A percentile compares a stretch with the other conserved stretches of the same genome.
These are phyloP conservation scores for Daldinia childiae DNA, from an alignment of 495 filamentous ascomycete species.

Conservation along the genomic window DNA sequence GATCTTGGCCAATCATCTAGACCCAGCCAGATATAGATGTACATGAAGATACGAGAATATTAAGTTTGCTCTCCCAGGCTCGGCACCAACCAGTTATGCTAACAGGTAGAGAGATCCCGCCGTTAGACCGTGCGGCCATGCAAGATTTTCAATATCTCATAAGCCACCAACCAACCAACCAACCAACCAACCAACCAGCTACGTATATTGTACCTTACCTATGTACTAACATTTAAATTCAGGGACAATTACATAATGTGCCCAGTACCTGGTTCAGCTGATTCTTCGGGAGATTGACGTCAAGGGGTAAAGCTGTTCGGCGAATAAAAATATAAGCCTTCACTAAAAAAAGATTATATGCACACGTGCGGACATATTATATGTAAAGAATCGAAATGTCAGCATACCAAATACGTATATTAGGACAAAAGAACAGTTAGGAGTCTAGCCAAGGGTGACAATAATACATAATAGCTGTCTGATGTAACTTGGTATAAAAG, in stretches of 20 bases:
- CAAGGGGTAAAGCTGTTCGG: not conserved
- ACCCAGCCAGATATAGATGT: not conserved
- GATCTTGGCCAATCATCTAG: not conserved
- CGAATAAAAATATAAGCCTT: conserved; percentile 1
- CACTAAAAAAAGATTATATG: not conserved
- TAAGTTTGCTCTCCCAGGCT: not conserved
- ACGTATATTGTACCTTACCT: too few relatives aligned
- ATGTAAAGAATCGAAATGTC: not conserved
- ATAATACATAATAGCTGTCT: not conserved
- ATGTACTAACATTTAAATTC: too few relatives aligned
- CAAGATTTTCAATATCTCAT: not conserved
- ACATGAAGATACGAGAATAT: not conserved
- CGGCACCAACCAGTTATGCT: not conserved
- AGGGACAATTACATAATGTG: not conserved
- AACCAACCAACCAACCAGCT: too few relatives aligned
- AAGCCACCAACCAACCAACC: too few relatives aligned
- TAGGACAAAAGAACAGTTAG: too few relatives aligned
- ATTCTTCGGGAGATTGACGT: conserved; percentile 14
- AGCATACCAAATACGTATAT: too few relatives aligned
- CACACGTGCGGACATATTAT: not conserved
- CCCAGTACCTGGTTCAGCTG: not conserved
- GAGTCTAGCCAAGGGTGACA: not conserved
- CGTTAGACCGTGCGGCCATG: not conserved
- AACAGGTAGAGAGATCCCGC: not conserved
- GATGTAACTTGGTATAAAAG: not conserved